Conservation (phyloP, 768 basidiomycete genomes). For the Mycena indigotica region DNA sequence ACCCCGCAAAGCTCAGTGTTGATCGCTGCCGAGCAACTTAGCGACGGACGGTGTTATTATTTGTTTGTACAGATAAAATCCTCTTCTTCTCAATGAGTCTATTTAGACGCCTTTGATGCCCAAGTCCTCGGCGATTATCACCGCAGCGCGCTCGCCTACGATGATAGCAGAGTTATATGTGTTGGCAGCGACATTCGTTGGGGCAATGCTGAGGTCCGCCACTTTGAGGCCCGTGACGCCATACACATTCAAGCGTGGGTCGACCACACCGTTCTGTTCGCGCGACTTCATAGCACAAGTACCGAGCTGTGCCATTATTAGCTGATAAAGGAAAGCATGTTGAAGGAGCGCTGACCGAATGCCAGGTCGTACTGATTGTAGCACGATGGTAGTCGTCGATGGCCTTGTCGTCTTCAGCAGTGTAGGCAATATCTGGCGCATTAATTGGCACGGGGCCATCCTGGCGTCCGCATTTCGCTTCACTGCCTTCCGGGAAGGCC, state of each 20-base stretch:
- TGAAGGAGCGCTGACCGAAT: constrained; percentile 8
- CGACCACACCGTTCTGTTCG: constrained; percentile 48
- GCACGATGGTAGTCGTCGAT: constrained; percentile 23
- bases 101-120: constrained; percentile 26
- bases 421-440: constrained; percentile 20
- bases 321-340: too few relatives aligned
- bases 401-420: constrained; percentile 25
- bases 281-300: constrained; percentile 55
- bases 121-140: constrained; percentile 52
- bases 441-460: constrained; percentile 20
- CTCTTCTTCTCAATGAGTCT: too few relatives aligned
- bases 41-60: too few relatives aligned
- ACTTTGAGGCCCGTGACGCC: constrained; percentile 48
- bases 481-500: constrained; percentile 6
- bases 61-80: too few relatives aligned
- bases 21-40: not conserved
- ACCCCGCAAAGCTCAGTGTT: not conserved
- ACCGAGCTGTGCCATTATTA: constrained; percentile 45
- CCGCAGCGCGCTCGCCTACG: constrained; percentile 62
- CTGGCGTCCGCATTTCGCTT: not conserved
- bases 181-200: constrained; percentile 36
- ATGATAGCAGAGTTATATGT: constrained; percentile 41
- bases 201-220: constrained; percentile 34
- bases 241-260: constrained; percentile 47
- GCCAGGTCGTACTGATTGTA: constrained; percentile 17